These are phyloP conservation scores for Elsinoe australis DNA, from an alignment of 2,329 filamentous ascomycete species.

Conservation along the genomic window DNA sequence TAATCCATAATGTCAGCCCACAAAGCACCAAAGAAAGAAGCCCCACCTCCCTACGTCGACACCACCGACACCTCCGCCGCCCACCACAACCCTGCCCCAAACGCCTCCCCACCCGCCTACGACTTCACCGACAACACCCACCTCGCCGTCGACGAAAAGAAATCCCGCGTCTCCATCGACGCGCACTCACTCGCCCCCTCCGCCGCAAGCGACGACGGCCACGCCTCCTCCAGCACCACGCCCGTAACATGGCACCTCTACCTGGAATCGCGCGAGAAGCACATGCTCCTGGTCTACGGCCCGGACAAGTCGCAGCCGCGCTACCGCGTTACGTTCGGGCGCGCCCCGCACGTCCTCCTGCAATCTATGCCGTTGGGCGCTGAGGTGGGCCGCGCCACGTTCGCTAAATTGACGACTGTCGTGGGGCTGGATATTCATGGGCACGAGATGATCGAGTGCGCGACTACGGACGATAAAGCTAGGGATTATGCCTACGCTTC, in stretches of 20 bases:
- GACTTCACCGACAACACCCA: background rate
- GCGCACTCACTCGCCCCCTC: background rate
- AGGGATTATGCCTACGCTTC: constrained; percentile 7
- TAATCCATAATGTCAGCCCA: background rate
- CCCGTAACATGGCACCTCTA: constrained; percentile 2
- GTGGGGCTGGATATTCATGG: constrained; percentile 1
- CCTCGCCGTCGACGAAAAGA: background rate
- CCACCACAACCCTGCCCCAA: too few relatives aligned
- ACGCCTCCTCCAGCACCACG: background rate
- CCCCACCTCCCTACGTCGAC: background rate
- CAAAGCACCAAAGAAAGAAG: background rate
- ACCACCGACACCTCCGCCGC: background rate
- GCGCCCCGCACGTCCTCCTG: background rate
- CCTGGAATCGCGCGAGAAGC: background rate
- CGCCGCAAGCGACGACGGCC: background rate
- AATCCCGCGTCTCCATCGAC: background rate
- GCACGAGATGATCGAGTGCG: background rate
- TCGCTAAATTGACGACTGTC: background rate
- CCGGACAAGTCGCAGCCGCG: background rate
- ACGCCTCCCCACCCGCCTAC: background rate
- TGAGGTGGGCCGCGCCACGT: background rate
- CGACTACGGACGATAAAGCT: background rate
- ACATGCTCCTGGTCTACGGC: background rate
- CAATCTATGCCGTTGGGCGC: background rate
- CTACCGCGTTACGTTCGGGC: constrained; percentile 3